These are phyloP conservation scores for Pilasporangium apinafurcum DNA, from an alignment of 352 stramenopile species.

Conservation along the genomic window DNA sequence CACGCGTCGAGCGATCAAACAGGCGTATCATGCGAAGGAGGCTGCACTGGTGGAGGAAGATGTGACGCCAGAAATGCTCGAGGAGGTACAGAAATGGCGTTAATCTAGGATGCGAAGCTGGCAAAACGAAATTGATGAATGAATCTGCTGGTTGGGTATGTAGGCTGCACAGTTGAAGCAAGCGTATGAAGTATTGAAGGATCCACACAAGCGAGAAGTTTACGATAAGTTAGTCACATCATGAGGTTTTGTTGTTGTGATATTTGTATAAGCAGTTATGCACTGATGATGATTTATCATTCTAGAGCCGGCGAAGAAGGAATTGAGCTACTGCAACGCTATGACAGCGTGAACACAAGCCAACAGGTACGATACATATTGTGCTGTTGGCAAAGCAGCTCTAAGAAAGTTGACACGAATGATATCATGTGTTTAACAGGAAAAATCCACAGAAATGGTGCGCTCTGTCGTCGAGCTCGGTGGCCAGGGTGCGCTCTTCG, in stretches of 20 bases:
- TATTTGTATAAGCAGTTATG: background rate
- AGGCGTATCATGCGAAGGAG: constrained; percentile 89
- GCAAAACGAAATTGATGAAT: too few species aligned
- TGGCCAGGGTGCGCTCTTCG: constrained; percentile 46
- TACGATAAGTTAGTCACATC: constrained; percentile 66
- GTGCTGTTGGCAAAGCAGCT: too few species aligned
- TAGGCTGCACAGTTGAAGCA: constrained; percentile 89
- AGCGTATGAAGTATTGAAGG: constrained; percentile 90
- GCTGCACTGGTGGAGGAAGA: too few species aligned
- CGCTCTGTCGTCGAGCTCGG: constrained; percentile 69
- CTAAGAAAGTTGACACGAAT: too few species aligned
- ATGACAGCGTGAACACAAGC: constrained; percentile 71
- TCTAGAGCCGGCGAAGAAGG: constrained; percentile 79
- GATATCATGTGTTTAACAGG: too few species aligned
- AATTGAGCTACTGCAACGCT: constrained; percentile 85
- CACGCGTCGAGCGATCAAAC: constrained; percentile 86
- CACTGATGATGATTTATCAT: background rate
- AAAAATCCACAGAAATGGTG: constrained; percentile 64
- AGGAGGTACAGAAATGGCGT: too few species aligned
- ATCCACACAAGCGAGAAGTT: constrained; percentile 80
- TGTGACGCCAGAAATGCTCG: too few species aligned
- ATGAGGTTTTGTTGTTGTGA: background rate
- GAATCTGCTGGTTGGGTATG: too few species aligned
- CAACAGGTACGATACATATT: too few species aligned
- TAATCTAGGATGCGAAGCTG: too few species aligned